These are phyloP conservation scores for Russula earlei DNA, from an alignment of 768 basidiomycete genomes.

Conservation along the genomic window DNA sequence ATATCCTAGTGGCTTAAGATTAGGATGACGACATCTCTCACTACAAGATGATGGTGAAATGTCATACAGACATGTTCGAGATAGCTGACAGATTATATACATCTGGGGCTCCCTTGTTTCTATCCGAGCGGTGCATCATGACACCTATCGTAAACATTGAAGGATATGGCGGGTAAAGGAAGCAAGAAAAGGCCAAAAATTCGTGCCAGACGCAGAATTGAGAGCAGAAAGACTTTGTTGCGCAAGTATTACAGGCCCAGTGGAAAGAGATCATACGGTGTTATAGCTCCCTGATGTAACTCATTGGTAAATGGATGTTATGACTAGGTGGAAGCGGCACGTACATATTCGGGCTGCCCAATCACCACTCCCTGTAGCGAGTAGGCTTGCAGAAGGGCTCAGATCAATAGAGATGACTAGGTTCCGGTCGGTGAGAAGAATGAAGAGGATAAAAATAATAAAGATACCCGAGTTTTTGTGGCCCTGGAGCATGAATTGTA, in stretches of 20 bases:
- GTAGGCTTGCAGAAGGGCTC: constrained; percentile 46
- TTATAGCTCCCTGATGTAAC: constrained; percentile 22
- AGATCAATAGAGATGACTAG: constrained; percentile 67
- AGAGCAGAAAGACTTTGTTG: constrained; percentile 6
- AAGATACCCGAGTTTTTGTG: constrained; percentile 52
- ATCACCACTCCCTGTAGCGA: constrained; percentile 66
- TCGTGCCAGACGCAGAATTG: constrained; percentile 5
- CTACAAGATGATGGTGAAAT: neutral
- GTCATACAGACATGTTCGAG: constrained; percentile 3
- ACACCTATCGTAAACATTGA: constrained; percentile 11
- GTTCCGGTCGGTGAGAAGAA: neutral
- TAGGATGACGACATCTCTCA: constrained; percentile 1
- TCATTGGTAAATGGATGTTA: neutral
- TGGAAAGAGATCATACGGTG: constrained; percentile 11
- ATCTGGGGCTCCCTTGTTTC: constrained; percentile 1
- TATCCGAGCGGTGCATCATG: neutral
- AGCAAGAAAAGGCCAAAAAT: constrained; percentile 13
- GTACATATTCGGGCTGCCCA: constrained; percentile 62
- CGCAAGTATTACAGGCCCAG: neutral
- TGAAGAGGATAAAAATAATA: neutral
- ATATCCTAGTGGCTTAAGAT: neutral
- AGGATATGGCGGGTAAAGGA: constrained; percentile 4
- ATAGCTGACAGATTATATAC: constrained; percentile 16
- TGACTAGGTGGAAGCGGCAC: constrained; percentile 20
- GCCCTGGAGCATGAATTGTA: constrained; percentile 91